Conservation (phyloP, 179 eudicot genomes). For the Beta corolliflora region DNA sequence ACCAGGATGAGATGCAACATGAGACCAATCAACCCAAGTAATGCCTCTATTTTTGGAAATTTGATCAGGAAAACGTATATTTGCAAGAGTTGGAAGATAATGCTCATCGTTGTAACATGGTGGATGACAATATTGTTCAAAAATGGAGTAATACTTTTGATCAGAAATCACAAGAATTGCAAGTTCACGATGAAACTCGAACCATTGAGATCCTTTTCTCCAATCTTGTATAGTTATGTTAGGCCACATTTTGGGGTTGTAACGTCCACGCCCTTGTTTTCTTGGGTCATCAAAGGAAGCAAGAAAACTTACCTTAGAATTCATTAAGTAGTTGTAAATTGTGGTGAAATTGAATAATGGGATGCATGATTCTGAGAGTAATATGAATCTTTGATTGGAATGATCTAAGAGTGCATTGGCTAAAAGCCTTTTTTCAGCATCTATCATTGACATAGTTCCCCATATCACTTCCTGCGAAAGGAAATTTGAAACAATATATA, state of each 20-base stretch:
- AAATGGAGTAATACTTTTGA: constrained; percentile 41
- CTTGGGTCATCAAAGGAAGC: constrained; percentile 45
- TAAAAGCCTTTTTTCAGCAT: constrained; percentile 67
- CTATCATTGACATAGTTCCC: constrained; percentile 69
- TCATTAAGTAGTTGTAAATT: constrained; percentile 48
- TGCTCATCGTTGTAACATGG: constrained; percentile 72
- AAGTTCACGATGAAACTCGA: constrained; percentile 49
- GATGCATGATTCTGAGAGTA: constrained; percentile 78
- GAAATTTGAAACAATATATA: not conserved
- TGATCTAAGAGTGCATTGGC: constrained; percentile 65
- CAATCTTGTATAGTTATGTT: constrained; percentile 46
- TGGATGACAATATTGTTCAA: constrained; percentile 41
- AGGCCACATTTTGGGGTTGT: constrained; percentile 58
- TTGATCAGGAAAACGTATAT: constrained; percentile 30
- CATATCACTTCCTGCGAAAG: constrained; percentile 54
- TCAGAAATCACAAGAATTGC: constrained; percentile 50
- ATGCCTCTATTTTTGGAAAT: constrained; percentile 39
- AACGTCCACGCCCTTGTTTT: constrained; percentile 54
- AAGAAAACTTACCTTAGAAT: constrained; percentile 46
- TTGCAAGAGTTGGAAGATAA: constrained; percentile 57
- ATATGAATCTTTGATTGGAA: constrained; percentile 64
- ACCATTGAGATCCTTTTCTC: constrained; percentile 87
- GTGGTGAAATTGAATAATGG: constrained; percentile 75
- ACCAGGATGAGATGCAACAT: constrained; percentile 53
- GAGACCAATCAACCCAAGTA: constrained; percentile 68